Evolutionary conservation across 2,329 filamentous ascomycete genomes (phyloP).

Genomic region (Eutypella sp.): DNA sequence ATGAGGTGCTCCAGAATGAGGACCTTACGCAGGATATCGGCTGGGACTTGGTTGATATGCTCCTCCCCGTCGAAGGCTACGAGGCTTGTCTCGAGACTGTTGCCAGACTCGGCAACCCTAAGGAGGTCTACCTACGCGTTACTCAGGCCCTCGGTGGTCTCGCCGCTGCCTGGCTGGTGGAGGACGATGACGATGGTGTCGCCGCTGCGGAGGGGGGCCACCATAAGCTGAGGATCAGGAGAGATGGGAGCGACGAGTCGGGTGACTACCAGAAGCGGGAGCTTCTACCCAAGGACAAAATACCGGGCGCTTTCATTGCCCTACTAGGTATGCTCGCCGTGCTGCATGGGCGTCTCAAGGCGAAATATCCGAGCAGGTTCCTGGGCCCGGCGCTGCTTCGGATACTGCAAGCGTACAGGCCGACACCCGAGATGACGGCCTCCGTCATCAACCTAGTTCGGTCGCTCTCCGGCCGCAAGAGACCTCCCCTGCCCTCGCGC

Average conservation of each 20-base stretch:
- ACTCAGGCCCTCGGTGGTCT: conserved; percentile 65
- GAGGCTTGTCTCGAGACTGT: conserved; percentile 69
- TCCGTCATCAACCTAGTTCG: conserved; percentile 67
- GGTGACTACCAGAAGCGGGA: conserved; percentile 10
- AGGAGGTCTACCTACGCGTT: conserved; percentile 77
- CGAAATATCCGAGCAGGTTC: conserved; percentile 73
- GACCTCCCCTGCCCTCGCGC: conserved; percentile 57
- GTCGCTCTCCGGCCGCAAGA: conserved; percentile 60
- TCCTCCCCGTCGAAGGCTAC: conserved; percentile 63
- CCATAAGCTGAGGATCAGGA: conserved; percentile 14
- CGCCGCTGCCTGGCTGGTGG: conserved; percentile 33
- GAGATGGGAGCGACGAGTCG: conserved; percentile 19
- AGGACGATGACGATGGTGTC: conserved; percentile 35
- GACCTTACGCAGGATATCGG: conserved; percentile 71
- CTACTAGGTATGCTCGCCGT: conserved; percentile 68
- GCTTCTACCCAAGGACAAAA: conserved; percentile 18
- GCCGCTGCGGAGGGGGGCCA: conserved; percentile 34
- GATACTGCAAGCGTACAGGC: conserved; percentile 61
- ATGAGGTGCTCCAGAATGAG: conserved; percentile 63
- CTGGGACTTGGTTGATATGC: conserved; percentile 76
- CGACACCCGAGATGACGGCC: conserved; percentile 62
- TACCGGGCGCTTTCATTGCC: conserved; percentile 55
- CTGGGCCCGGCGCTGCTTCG: conserved; percentile 72
- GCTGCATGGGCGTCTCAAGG: conserved; percentile 69
- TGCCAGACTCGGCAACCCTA: conserved; percentile 71